Conservation (phyloP, 352 stramenopile species). For the Labyrinthula sp. region DNA sequence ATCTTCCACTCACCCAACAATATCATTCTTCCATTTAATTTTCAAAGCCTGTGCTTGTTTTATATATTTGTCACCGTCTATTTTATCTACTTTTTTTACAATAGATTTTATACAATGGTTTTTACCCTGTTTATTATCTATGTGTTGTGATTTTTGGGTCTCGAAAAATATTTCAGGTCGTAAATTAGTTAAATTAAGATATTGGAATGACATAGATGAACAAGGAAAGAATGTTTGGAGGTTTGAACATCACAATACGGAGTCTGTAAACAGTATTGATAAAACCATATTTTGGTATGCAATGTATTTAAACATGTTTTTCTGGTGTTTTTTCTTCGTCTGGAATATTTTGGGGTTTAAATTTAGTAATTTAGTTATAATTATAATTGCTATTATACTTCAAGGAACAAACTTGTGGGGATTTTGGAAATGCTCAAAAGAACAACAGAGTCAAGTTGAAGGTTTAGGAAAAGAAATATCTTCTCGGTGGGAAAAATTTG, state of each 20-base stretch:
- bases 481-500: too few species aligned
- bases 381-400: slow-evolving; percentile 68
- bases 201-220: slow-evolving; percentile 89
- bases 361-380: slow-evolving; percentile 73
- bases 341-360: slow-evolving; percentile 73
- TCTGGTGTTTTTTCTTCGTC: slow-evolving; percentile 70
- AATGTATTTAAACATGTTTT: slow-evolving; percentile 68
- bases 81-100: slow-evolving; percentile 67
- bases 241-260: slow-evolving; percentile 65
- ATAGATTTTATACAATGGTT: slow-evolving; percentile 88
- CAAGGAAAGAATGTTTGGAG: slow-evolving; percentile 81
- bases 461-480: too few species aligned
- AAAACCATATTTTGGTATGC: slow-evolving; percentile 77
- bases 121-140: too few species aligned
- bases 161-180: slow-evolving; percentile 66
- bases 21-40: slow-evolving; percentile 79
- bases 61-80: slow-evolving; percentile 74
- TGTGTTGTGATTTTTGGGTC: slow-evolving; percentile 92
- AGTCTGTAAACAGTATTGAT: slow-evolving; percentile 59
- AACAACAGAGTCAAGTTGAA: too few species aligned
- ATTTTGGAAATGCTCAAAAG: slow-evolving; percentile 86
- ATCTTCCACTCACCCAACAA: slow-evolving; percentile 70
- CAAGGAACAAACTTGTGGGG: slow-evolving; percentile 84
- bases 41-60: slow-evolving; percentile 79
- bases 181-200: slow-evolving; percentile 72